phyloP scores from a whole-genome alignment of 78 protist genomes.

The Emiliania huxleyi region DNA sequence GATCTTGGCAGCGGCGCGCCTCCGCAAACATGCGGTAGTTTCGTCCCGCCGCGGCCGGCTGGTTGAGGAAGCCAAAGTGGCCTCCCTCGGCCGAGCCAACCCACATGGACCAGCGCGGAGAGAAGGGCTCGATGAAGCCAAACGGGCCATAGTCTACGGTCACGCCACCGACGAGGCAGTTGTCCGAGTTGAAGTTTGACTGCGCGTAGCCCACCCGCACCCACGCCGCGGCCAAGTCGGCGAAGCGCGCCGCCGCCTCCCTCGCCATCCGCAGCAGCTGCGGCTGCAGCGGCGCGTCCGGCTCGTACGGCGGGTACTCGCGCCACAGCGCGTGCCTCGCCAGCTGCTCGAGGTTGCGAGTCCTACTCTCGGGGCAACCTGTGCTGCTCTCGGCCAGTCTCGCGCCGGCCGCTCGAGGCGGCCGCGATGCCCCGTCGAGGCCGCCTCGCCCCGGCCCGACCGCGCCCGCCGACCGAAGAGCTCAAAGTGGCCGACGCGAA shows the following conservation, averaged over 20 bases:
- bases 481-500: slow-evolving; percentile 70
- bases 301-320: slow-evolving; percentile 15
- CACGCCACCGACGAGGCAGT: background rate
- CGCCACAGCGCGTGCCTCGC: slow-evolving; percentile 1
- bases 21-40: background rate
- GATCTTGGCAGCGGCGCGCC: too few species aligned
- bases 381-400: too few species aligned
- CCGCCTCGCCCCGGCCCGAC: too few species aligned
- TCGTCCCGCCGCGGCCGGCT: background rate
- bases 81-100: background rate
- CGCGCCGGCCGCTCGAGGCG: too few species aligned
- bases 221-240: slow-evolving; percentile 31
- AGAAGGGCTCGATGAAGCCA: background rate
- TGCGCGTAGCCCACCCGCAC: slow-evolving; percentile 44
- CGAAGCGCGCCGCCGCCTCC: too few species aligned
- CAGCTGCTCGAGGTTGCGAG: slow-evolving; percentile 23
- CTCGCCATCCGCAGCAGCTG: background rate
- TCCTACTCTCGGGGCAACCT: too few species aligned
- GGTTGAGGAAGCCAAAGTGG: background rate
- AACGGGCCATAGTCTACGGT: slow-evolving; percentile 18
- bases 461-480: slow-evolving; percentile 28
- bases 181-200: slow-evolving; percentile 4
- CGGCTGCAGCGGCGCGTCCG: background rate
- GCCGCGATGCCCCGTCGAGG: too few species aligned
- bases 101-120: background rate